phyloP scores from a whole-genome alignment of 2,329 filamentous ascomycete species.

The Aspergillus calidoustus region DNA sequence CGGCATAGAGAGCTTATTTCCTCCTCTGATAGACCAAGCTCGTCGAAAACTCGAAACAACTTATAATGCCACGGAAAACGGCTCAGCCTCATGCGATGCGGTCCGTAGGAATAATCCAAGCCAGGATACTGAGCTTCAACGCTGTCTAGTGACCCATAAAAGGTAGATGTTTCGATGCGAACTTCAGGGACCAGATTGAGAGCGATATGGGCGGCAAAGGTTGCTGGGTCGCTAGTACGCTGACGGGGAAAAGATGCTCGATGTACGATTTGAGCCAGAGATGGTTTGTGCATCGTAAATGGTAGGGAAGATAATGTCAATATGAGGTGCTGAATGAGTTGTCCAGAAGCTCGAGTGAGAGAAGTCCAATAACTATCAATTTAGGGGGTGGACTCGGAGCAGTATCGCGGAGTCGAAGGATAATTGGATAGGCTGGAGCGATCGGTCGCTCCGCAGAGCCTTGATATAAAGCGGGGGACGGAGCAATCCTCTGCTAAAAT shows the following conservation, averaged over 20 bases:
- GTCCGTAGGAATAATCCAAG: constrained; percentile 65
- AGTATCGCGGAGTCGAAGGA: constrained; percentile 3
- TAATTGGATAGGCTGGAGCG: constrained; percentile 4
- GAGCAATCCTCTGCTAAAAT: constrained; percentile 21
- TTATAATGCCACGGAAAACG: constrained; percentile 65
- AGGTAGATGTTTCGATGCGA: constrained; percentile 65
- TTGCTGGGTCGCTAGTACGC: constrained; percentile 60
- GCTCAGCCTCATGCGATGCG: constrained; percentile 65
- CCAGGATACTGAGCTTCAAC: constrained; percentile 70
- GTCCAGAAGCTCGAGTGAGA: neutral
- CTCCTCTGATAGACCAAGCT: constrained; percentile 59
- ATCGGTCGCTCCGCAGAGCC: constrained; percentile 13
- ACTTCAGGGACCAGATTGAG: constrained; percentile 68
- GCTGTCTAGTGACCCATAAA: constrained; percentile 67
- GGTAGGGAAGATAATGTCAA: constrained; percentile 5
- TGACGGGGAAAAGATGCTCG: constrained; percentile 62
- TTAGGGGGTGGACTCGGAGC: constrained; percentile 9
- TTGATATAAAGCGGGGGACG: constrained; percentile 19
- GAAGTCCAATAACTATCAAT: neutral
- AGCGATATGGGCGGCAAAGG: constrained; percentile 63
- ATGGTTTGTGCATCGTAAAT: constrained; percentile 63
- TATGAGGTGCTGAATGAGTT: neutral
- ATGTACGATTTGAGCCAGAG: constrained; percentile 63
- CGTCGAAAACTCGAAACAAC: constrained; percentile 65
- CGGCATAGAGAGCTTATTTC: constrained; percentile 67